Evolutionary conservation across 768 basidiomycete genomes (phyloP).

Genomic region (Mycena floridula): DNA sequence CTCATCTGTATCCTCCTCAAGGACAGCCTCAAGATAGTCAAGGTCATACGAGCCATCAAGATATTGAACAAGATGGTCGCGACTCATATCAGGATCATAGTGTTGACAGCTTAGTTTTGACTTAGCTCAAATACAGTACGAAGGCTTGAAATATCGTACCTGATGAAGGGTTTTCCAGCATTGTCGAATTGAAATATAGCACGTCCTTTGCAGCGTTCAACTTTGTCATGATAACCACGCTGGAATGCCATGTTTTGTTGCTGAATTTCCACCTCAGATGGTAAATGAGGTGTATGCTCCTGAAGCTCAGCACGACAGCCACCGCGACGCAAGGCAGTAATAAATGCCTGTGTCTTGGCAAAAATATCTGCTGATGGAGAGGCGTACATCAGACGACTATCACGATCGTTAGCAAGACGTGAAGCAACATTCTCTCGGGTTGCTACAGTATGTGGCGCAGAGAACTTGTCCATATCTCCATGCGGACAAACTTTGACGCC

Average conservation of each 20-base stretch:
- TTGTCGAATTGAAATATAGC: not conserved
- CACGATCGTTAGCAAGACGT: not conserved
- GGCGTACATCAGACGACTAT: not conserved
- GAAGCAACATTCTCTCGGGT: not conserved
- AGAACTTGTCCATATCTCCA: not conserved
- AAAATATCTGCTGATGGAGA: not conserved
- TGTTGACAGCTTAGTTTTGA: not conserved
- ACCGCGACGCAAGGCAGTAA: not conserved
- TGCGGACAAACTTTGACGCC: slow-evolving; percentile 4
- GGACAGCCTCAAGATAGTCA: slow-evolving; percentile 15
- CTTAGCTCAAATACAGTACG: not conserved
- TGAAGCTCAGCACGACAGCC: not conserved
- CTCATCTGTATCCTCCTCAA: slow-evolving; percentile 12
- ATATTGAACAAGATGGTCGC: slow-evolving; percentile 3
- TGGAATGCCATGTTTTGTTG: not conserved
- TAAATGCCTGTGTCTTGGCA: not conserved
- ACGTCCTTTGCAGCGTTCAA: not conserved
- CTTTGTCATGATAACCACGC: slow-evolving; percentile 1
- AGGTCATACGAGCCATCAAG: slow-evolving; percentile 14
- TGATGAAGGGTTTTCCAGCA: not conserved
- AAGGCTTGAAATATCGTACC: not conserved
- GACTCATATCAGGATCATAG: slow-evolving; percentile 4
- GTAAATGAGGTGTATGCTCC: not conserved
- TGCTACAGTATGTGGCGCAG: not conserved
- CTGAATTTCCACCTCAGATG: not conserved